Evolutionary conservation across 2,329 filamentous ascomycete species (phyloP).

Genomic region (Pseudodiploospora longispora): DNA sequence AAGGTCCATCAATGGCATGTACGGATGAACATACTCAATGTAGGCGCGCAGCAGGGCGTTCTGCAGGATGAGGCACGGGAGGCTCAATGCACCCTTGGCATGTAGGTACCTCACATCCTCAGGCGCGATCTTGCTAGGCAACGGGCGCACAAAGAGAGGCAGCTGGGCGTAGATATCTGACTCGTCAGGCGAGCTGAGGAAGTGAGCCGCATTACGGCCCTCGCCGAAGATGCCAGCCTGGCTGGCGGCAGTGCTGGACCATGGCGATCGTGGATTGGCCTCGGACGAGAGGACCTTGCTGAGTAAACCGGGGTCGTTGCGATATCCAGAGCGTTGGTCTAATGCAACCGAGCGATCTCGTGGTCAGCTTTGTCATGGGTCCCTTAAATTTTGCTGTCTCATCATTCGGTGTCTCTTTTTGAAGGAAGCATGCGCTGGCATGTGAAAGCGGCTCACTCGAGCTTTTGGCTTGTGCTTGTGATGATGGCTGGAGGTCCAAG

Average conservation of each 20-base stretch:
- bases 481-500: not conserved
- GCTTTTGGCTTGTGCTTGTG: slow-evolving; percentile 3
- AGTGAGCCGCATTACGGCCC: slow-evolving; percentile 30
- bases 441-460: slow-evolving; percentile 7
- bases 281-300: slow-evolving; percentile 13
- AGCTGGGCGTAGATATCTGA: slow-evolving; percentile 40
- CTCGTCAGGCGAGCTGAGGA: slow-evolving; percentile 39
- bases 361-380: slow-evolving; percentile 21
- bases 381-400: too few species aligned
- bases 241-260: slow-evolving; percentile 7
- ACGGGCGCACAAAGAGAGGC: slow-evolving; percentile 66
- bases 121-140: slow-evolving; percentile 66
- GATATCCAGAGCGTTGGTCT: slow-evolving; percentile 30
- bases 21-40: slow-evolving; percentile 84
- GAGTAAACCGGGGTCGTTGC: slow-evolving; percentile 23
- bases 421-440: slow-evolving; percentile 3
- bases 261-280: slow-evolving; percentile 13
- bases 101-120: slow-evolving; percentile 80
- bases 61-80: slow-evolving; percentile 63
- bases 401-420: not conserved
- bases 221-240: slow-evolving; percentile 27
- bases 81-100: slow-evolving; percentile 73
- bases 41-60: slow-evolving; percentile 77
- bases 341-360: slow-evolving; percentile 13
- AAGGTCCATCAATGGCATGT: slow-evolving; percentile 79